Evolutionary conservation across 805 yeast species (phyloP), one percentile per base, ranked within the genome.

Genomic region (Metschnikowia hibisci): DNA sequence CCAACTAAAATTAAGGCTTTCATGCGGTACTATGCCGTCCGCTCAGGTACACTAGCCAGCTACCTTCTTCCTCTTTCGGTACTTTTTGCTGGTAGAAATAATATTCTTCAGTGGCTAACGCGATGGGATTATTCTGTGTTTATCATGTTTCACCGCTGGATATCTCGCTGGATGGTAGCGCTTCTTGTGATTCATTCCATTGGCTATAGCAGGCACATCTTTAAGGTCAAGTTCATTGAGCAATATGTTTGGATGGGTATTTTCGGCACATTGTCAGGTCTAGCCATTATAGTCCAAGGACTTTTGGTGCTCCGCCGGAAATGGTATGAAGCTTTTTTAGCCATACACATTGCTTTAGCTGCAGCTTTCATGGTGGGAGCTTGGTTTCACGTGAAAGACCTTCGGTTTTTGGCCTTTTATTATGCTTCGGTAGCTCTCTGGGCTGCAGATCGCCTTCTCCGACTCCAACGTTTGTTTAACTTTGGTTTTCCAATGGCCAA

Each of bases 401-500:
- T 63, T 54, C 58, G 46, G 32, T 44, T 45, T 13, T 43, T 49
- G 25, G 48, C 54, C 44, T 47, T 38, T 31, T 49, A 45, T 39
- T 52, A 51, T 32, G 40, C 35, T 11, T 44, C 56, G 5, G 47
- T 42, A 28, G 45, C 52, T 35, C 44, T 51, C 32, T 53, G 56
- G 56, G 43, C 36, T 2, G 30, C 26, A 18, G 56, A 53, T 56
- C 67, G 90, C 43, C 46, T 78, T 0, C 54, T 76, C 11, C 73
- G 96, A 49, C 46, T 81, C 9, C 63, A 72, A 1, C 73, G 87
- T 42, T 60, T 87, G 2, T 41, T 74, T 11, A 55, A 65, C 26
- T 82, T 83, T 48, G 96, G 96, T 6, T 78, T 74, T 18, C 76
- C 80, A 18, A 57, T 66, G 11, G 84, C 82, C 1, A 52, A 63